Percentiles rank a stretch among this genome's conserved stretches.
phyloP scores from a whole-genome alignment of 164 flowering plant genomes.

The Tetrastigma voinierianum region DNA sequence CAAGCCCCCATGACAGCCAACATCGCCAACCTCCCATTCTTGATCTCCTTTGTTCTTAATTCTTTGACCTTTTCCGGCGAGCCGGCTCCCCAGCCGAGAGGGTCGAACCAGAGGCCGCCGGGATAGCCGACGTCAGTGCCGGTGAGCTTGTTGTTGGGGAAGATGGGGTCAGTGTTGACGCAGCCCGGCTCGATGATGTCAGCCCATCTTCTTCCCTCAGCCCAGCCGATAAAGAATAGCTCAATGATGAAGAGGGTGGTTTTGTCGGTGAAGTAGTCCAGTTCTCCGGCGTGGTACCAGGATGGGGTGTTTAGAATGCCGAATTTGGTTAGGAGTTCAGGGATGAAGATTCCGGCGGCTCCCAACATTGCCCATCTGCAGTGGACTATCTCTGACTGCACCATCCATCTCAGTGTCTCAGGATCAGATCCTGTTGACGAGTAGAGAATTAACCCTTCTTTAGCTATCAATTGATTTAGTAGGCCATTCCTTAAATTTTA shows the following conservation, averaged over 20 bases:
- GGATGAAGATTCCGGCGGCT: conserved; percentile 98
- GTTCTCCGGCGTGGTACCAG: conserved; percentile 96
- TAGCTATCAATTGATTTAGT: too few species aligned
- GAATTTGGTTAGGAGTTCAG: conserved; percentile 83
- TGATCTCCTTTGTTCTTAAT: conserved; percentile 91
- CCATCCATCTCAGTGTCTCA: conserved; percentile 78
- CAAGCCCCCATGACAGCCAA: conserved; percentile 98
- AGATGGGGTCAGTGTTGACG: conserved; percentile 95
- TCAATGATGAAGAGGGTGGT: conserved; percentile 90
- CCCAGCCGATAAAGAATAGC: conserved; percentile 93
- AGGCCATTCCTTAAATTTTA: too few species aligned
- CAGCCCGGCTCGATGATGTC: conserved; percentile 90
- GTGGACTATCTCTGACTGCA: conserved; percentile 89
- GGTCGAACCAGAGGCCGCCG: conserved; percentile 97
- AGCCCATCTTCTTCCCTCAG: conserved; percentile 79
- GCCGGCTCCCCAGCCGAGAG: conserved; percentile 88
- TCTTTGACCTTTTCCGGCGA: conserved; percentile 82
- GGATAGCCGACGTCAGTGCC: conserved; percentile 99
- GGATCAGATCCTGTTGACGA: conserved; percentile 89
- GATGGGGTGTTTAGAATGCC: conserved; percentile 98
- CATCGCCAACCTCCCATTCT: conserved; percentile 97
- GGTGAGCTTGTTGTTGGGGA: conserved; percentile 97
- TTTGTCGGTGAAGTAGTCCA: conserved; percentile 91
- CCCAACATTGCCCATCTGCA: conserved; percentile 99
- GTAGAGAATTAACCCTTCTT: not conserved